These are phyloP conservation scores for Pichia sp. DNA, from an alignment of 1,139 yeast genomes.

Conservation along the genomic window DNA sequence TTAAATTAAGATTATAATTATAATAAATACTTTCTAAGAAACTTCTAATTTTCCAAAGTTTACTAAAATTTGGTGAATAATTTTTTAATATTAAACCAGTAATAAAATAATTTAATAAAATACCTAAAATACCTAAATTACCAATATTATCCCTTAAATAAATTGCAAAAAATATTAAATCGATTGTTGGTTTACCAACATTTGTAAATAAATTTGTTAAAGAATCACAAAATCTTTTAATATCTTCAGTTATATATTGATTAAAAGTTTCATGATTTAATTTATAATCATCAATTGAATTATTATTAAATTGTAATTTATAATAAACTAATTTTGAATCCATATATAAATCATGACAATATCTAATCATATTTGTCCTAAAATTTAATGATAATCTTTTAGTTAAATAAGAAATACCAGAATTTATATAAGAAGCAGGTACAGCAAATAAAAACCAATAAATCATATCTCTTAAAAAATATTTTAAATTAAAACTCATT, in stretches of 20 bases:
- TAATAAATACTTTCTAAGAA: conserved; percentile 85
- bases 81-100: conserved; percentile 73
- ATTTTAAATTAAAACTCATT: conserved; percentile 74
- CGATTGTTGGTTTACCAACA: conserved; percentile 88
- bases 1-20: conserved; percentile 78
- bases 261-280: conserved; percentile 45
- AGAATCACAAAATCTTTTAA: conserved; percentile 75
- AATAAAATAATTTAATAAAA: conserved; percentile 70
- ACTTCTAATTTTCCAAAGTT: conserved; percentile 64
- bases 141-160: conserved; percentile 85
- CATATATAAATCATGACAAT: conserved; percentile 84
- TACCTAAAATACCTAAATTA: conserved; percentile 74
- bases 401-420: conserved; percentile 80
- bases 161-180: conserved; percentile 77
- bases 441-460: conserved; percentile 89
- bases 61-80: conserved; percentile 84
- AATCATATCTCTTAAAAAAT: conserved; percentile 68
- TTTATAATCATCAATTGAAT: conserved; percentile 23
- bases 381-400: conserved; percentile 75
- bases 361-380: conserved; percentile 77
- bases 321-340: conserved; percentile 79
- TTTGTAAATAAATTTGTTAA: conserved; percentile 80
- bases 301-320: conserved; percentile 51
- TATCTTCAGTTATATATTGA: conserved; percentile 82
- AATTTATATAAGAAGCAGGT: conserved; percentile 90